Conservation (phyloP, 2,329 filamentous ascomycete genomes). For the Alternaria triticina region DNA sequence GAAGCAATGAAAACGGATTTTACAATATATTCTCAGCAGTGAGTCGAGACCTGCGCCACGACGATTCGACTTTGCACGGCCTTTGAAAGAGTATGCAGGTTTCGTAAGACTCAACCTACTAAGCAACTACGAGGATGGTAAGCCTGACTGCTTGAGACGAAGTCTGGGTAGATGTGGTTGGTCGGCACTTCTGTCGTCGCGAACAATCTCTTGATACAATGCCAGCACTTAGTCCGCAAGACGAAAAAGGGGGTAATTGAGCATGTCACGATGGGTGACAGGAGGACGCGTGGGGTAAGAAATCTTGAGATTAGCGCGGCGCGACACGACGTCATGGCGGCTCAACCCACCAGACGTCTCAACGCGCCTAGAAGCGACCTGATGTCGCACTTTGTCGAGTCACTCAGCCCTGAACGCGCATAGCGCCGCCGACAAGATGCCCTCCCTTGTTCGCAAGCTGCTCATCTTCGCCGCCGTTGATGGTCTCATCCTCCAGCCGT, state of each 20-base stretch:
- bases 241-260: not conserved
- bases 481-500: constrained; percentile 79
- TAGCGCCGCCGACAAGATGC: constrained; percentile 60
- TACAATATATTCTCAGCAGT: not conserved
- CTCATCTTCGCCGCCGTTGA: constrained; percentile 81
- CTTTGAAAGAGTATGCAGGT: not conserved
- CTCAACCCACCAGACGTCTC: not conserved
- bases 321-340: constrained; percentile 6
- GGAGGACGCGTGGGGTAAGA: constrained; percentile 8
- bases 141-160: not conserved
- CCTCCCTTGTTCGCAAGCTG: constrained; percentile 78
- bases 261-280: not conserved
- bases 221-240: not conserved
- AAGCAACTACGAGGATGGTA: not conserved
- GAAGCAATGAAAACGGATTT: not conserved
- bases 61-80: not conserved
- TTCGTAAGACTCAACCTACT: not conserved
- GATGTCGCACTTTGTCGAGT: not conserved
- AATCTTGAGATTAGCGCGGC: not conserved
- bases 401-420: constrained; percentile 6
- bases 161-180: not conserved
- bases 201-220: not conserved
- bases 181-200: not conserved
- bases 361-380: not conserved
- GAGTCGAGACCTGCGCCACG: not conserved